Conservation (phyloP, 78 protist genomes). For the Cavenderia fasciculata region DNA sequence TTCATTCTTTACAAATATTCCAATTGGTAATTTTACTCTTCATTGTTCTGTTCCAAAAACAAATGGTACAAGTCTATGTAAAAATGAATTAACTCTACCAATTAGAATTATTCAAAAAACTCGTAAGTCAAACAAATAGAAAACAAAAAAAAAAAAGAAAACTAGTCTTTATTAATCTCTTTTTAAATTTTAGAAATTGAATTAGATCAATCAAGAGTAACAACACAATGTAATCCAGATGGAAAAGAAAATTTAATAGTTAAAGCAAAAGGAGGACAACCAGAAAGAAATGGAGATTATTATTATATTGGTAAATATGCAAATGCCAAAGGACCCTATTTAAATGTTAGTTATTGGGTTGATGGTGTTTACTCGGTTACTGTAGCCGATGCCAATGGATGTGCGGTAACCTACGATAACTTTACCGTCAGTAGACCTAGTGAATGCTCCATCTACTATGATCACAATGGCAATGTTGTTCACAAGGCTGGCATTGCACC, state of each 20-base stretch:
- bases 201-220: not conserved
- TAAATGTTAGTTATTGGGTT: constrained; percentile 56
- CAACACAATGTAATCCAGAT: constrained; percentile 11
- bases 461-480: not conserved
- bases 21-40: not conserved
- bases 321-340: not conserved
- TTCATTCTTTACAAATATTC: not conserved
- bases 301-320: not conserved
- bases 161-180: not conserved
- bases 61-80: not conserved
- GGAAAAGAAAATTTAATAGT: not conserved
- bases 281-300: constrained; percentile 12
- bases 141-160: not conserved
- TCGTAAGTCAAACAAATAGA: not conserved
- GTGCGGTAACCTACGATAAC: not conserved
- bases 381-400: constrained; percentile 25
- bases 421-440: constrained; percentile 31
- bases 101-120: not conserved
- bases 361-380: constrained; percentile 42
- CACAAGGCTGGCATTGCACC: not conserved
- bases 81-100: constrained; percentile 12
- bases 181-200: constrained; percentile 18
- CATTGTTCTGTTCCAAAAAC: not conserved
- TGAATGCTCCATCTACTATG: constrained; percentile 13
- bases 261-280: constrained; percentile 49